Evolutionary conservation across 2,329 filamentous ascomycete genomes (phyloP).

Genomic region (Ramichloridium luteum): DNA sequence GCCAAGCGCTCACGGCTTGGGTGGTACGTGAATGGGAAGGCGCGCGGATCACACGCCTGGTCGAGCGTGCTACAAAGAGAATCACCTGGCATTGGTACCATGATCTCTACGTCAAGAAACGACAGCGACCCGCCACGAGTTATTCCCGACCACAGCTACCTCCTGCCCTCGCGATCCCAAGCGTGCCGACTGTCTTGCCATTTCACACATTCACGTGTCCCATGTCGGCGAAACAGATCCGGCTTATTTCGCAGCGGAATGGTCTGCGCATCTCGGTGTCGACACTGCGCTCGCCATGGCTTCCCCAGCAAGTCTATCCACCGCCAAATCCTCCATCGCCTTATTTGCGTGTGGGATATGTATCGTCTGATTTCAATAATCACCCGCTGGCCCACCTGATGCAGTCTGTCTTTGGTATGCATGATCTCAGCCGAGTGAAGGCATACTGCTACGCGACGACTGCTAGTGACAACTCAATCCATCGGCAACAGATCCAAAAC

Average conservation of each 20-base stretch:
- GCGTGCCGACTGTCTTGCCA: conserved; percentile 84
- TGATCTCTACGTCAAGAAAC: conserved; percentile 57
- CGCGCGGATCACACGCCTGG: conserved; percentile 64
- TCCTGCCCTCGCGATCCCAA: conserved; percentile 59
- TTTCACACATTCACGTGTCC: conserved; percentile 98
- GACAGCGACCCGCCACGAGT: conserved; percentile 42
- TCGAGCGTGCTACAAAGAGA: conserved; percentile 71
- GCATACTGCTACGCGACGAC: conserved; percentile 96
- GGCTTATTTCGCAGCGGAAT: conserved; percentile 89
- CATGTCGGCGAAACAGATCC: conserved; percentile 78
- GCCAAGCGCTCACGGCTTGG: conserved; percentile 40
- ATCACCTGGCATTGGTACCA: conserved; percentile 79
- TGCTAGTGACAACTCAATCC: conserved; percentile 72
- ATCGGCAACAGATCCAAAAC: conserved; percentile 83
- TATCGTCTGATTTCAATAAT: conserved; percentile 98
- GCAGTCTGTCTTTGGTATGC: conserved; percentile 96
- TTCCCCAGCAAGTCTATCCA: conserved; percentile 67
- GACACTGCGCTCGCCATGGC: conserved; percentile 75
- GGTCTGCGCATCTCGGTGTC: conserved; percentile 85
- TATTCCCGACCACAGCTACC: conserved; percentile 69
- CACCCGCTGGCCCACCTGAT: conserved; percentile 93
- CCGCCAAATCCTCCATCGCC: conserved; percentile 74
- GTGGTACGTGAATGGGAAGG: conserved; percentile 74
- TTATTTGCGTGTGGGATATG: conserved; percentile 82
- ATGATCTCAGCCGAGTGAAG: conserved; percentile 59